phyloP scores from a whole-genome alignment of 2,329 filamentous ascomycete genomes.

The Curvularia lunata region DNA sequence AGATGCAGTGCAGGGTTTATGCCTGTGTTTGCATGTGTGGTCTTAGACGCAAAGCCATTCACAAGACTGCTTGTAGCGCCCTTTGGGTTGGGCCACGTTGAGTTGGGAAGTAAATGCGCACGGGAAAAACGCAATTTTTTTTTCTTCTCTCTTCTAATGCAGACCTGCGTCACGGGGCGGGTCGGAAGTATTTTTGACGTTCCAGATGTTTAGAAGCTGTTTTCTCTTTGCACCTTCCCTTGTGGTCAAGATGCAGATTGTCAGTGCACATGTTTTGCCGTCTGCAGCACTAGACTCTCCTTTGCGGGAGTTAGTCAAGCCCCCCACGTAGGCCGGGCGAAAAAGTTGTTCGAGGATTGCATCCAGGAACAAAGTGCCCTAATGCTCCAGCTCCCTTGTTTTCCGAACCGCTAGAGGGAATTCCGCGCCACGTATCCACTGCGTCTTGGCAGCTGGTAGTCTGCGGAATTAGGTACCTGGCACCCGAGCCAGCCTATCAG shows the following conservation, averaged over 20 bases:
- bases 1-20: conserved; percentile 8
- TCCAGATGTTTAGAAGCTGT: conserved; percentile 7
- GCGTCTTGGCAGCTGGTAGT: conserved; percentile 5
- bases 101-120: conserved; percentile 8
- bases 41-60: conserved; percentile 17
- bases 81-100: conserved; percentile 9
- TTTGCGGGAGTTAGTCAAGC: conserved; percentile 3
- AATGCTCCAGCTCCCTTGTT: not conserved
- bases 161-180: conserved; percentile 14
- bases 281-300: conserved; percentile 4
- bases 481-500: not conserved
- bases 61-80: conserved; percentile 23
- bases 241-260: conserved; percentile 14
- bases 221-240: conserved; percentile 13
- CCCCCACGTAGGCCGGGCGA: conserved; percentile 7
- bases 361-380: conserved; percentile 16
- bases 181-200: conserved; percentile 6
- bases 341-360: conserved; percentile 11
- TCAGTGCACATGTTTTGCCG: conserved; percentile 12
- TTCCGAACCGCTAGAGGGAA: conserved; percentile 4
- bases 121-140: conserved; percentile 4
- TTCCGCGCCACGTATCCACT: conserved; percentile 13
- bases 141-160: conserved; percentile 1
- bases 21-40: conserved; percentile 11
- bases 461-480: conserved; percentile 4